Base-by-base conservation (phyloP, 2,329 filamentous ascomycete species). In the Lomentospora prolificans region DNA sequence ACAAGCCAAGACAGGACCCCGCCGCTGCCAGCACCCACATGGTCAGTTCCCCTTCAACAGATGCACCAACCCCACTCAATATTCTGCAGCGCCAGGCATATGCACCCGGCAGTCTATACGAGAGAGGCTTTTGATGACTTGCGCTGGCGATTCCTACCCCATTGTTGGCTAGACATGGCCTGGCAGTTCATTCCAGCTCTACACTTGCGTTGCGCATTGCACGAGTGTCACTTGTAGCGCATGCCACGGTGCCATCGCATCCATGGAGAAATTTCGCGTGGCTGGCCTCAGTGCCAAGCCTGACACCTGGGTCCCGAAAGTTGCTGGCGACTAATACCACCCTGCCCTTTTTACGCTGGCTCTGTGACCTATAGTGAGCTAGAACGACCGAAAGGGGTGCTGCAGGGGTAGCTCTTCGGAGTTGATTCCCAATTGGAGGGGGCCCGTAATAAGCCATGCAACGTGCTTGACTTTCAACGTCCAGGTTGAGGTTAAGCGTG, bases 161-260 rank as follows among this genome's bases (percentile, higher is more conserved):
- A 41, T 17, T 41, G 19, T 22, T 48, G 44, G 44, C 44, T 48
- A 19, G 17, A 41, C 36, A 41, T 19, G n/a, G n/a, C n/a, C n/a
- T n/a, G n/a, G n/a, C n/a, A n/a, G n/a, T 25, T 48, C 7, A 22
- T 48, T 27, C 44, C 44, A 27, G 17, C 44, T 25, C n/a, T 17
- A 41, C 7, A 41, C 8, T 41, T n/a, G n/a, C 19, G 14, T 19
- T 8, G 36, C 19, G 36, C 36, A 41, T 41, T 19, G 10, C 36
- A 41, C n/a, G 36, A 39, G 12, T 17, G 36, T 48, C 22, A 48
- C 22, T 48, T 25, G 17, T 22, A 17, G n/a, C 19, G 44, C 44
- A 48, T 25, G 44, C 19, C 44, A 48, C 44, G 44, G 44, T 48
- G 44, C 6, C 44, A 48, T 48, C 22, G 44, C 44, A 48, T 48